These are phyloP conservation scores for Rhizophora apiculata DNA, from an alignment of 345 rosid species.

Conservation along the genomic window DNA sequence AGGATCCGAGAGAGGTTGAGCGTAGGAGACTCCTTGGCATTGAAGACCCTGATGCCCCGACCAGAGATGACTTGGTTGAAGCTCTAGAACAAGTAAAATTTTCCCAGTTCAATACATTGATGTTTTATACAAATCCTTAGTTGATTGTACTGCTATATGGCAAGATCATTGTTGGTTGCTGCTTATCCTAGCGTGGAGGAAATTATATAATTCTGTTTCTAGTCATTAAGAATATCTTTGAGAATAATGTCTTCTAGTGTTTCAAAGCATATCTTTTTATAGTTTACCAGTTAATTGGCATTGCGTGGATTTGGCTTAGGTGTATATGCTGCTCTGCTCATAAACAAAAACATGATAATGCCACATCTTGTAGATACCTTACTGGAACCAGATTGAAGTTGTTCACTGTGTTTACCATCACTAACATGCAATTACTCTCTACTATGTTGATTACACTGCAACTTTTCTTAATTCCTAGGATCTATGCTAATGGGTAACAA, in stretches of 20 bases:
- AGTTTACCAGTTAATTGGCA: not conserved
- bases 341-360: not conserved
- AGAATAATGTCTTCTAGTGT: not conserved
- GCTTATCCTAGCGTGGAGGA: too few species aligned
- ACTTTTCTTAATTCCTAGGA: too few species aligned
- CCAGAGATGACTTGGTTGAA: slow-evolving; percentile 80
- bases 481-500: too few species aligned
- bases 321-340: not conserved
- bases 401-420: not conserved
- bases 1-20: slow-evolving; percentile 90
- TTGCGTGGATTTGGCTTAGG: not conserved
- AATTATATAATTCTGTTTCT: not conserved
- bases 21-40: slow-evolving; percentile 83
- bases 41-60: slow-evolving; percentile 68
- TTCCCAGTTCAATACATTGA: not conserved
- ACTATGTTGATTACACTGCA: too few species aligned
- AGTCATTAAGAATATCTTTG: not conserved
- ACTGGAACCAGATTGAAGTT: not conserved
- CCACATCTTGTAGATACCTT: not conserved
- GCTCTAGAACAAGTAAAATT: slow-evolving; percentile 61
- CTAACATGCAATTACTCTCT: too few species aligned
- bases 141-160: too few species aligned
- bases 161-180: too few species aligned
- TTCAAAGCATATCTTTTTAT: not conserved
- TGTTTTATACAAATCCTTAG: not conserved